Evolutionary conservation across 1,284 basidiomycete genomes (phyloP).

Genomic region (Boletus mariae): DNA sequence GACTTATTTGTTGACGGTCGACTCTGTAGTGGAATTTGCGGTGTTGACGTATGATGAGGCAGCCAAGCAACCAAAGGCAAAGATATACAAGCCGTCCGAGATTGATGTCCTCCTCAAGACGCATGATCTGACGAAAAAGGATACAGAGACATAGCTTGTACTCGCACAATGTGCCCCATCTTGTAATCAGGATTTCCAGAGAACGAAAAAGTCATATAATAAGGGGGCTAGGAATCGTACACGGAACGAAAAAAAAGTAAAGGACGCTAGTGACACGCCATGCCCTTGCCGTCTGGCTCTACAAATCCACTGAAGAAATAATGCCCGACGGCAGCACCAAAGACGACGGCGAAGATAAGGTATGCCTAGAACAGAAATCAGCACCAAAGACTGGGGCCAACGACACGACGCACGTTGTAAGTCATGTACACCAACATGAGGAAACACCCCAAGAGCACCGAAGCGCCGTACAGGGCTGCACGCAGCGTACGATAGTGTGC

Average conservation of each 20-base stretch:
- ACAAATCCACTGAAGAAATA: constrained; percentile 62
- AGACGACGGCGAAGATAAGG: constrained; percentile 68
- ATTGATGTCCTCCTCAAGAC: constrained; percentile 84
- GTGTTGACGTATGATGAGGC: constrained; percentile 82
- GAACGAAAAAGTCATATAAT: too few relatives aligned
- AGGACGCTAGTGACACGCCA: constrained; percentile 47
- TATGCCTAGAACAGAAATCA: constrained; percentile 53
- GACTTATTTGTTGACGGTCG: background rate
- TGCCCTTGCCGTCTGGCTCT: constrained; percentile 60
- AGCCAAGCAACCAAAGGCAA: constrained; percentile 81
- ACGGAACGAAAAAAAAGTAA: background rate
- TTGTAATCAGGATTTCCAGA: background rate
- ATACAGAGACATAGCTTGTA: constrained; percentile 50
- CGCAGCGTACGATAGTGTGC: constrained; percentile 49
- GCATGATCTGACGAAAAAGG: constrained; percentile 86
- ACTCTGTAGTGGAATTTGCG: constrained; percentile 86
- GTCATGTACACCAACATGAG: constrained; percentile 89
- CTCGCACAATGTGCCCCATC: background rate
- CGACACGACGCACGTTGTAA: constrained; percentile 58
- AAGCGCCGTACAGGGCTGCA: constrained; percentile 61
- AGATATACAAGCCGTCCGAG: constrained; percentile 90
- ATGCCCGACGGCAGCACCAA: constrained; percentile 71
- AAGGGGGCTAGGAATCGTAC: too few relatives aligned
- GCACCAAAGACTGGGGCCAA: background rate
- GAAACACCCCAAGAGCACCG: constrained; percentile 77